phyloP scores from a whole-genome alignment of 1,284 basidiomycete species.

The Mrakiaceae sp. region DNA sequence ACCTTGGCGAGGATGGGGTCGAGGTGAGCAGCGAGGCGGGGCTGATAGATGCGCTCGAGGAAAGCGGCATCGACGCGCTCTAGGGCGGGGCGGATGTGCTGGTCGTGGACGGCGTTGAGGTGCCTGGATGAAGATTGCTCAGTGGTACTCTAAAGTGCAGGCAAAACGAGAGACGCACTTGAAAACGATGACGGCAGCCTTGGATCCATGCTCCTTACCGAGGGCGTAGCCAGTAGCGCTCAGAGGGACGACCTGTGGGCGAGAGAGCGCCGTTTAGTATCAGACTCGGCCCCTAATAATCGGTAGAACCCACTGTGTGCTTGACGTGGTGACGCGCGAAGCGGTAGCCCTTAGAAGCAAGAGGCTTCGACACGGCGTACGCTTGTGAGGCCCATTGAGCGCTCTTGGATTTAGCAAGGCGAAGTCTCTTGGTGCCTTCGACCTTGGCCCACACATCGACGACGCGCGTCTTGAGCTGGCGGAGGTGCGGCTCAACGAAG shows the following conservation, averaged over 20 bases:
- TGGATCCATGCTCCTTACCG: slow-evolving; percentile 5
- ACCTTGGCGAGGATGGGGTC: slow-evolving; percentile 10
- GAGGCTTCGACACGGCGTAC: too few relatives aligned
- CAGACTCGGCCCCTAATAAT: too few relatives aligned
- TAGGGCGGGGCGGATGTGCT: slow-evolving; percentile 4
- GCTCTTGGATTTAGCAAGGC: too few relatives aligned
- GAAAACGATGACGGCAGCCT: not conserved
- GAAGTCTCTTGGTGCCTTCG: not conserved
- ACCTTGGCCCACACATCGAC: not conserved
- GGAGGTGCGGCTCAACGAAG: slow-evolving; percentile 11
- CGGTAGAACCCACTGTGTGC: too few relatives aligned
- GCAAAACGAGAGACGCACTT: not conserved
- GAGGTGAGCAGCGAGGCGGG: slow-evolving; percentile 10
- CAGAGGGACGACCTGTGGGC: too few relatives aligned
- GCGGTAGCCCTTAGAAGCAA: too few relatives aligned
- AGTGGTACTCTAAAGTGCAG: too few relatives aligned
- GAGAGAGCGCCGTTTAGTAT: too few relatives aligned
- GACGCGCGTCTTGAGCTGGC: not conserved
- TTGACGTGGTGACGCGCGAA: too few relatives aligned
- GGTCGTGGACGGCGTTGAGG: not conserved
- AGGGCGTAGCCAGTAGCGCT: not conserved
- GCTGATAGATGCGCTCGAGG: slow-evolving; percentile 5
- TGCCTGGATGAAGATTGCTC: too few relatives aligned
- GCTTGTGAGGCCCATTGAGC: too few relatives aligned
- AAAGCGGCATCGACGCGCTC: not conserved